Base-by-base conservation (phyloP, 352 stramenopile species). In the Phytophthora crassamura region DNA sequence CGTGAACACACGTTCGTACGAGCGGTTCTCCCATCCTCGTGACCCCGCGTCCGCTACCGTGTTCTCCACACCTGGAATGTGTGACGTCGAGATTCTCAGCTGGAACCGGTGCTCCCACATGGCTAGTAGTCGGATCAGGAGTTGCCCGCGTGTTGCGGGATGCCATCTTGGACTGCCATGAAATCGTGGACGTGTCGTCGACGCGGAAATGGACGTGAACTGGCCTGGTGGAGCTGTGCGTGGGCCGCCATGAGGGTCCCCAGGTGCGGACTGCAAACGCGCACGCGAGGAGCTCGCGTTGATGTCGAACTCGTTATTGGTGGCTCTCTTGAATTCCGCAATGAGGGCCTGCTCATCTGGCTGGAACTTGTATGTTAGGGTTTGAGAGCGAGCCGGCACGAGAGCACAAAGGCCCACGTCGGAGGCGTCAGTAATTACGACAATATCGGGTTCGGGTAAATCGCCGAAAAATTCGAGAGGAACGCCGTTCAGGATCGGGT, bases 221-320 rank as follows among this genome's bases (percentile, higher is more conserved):
- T 18, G 33, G 41, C 38, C 7, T 20, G 5, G 41, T 33, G 1
- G 18, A 1, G 8, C 11, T 10, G 35, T 35, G 2, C 10, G 12
- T 2, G 47, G 35, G 11, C 16, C 5, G 15, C 53, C 47, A 69
- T 2, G 18, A 25, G 1, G 4, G 4, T 10, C 45, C 41, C 43
- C 41, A 67, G 6, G 30, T 14, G 22, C 43, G 34, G 4, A 61
- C 50, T 2, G 52, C 48, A 30, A 59, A 45, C 7, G 32, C 53
- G 16, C 15, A 55, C 2, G 61, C 45, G 3, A 69, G 39, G 2
- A 69, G 47, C 33, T 69, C 52, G 22, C 61, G 34, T 69, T 69
- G 61, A 69, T 69, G 18, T 69, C 53, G n/a, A 59, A 69, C 5
- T 28, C n/a, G 46, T 20, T 43, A 16, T 9, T 20, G 15, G 1